Evolutionary conservation across 768 basidiomycete species (phyloP).

Genomic region (Strobilomyces confusus): DNA sequence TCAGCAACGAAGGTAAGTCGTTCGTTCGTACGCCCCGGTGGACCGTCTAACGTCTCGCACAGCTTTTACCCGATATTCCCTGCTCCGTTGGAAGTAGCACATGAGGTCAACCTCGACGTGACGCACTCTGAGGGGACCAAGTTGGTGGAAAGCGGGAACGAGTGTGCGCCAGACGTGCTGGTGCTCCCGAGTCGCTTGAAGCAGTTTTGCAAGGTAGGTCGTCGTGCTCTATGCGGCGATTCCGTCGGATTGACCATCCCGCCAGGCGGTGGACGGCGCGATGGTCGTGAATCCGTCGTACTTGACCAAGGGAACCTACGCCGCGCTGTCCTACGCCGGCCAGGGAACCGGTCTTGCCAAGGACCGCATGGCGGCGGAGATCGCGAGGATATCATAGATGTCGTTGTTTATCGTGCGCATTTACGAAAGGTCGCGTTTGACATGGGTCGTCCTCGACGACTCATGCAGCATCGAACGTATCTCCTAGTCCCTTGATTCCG

Average conservation of each 20-base stretch:
- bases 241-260: neutral
- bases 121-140: slow-evolving; percentile 61
- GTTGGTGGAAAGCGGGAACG: slow-evolving; percentile 32
- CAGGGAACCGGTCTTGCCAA: slow-evolving; percentile 22
- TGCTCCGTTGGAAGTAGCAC: slow-evolving; percentile 63
- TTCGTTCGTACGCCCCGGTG: neutral
- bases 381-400: slow-evolving; percentile 25
- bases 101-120: slow-evolving; percentile 88
- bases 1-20: slow-evolving; percentile 74
- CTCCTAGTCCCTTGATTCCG: slow-evolving; percentile 17
- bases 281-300: slow-evolving; percentile 84
- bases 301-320: slow-evolving; percentile 58
- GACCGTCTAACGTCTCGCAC: slow-evolving; percentile 1
- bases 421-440: neutral
- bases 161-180: slow-evolving; percentile 73
- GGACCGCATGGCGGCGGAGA: slow-evolving; percentile 28
- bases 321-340: slow-evolving; percentile 37
- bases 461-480: slow-evolving; percentile 11
- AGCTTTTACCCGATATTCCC: slow-evolving; percentile 98
- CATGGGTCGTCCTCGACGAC: too few relatives aligned
- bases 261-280: slow-evolving; percentile 72
- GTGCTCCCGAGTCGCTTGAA: slow-evolving; percentile 86
- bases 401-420: neutral
- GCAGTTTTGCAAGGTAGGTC: slow-evolving; percentile 80
- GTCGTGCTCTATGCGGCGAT: neutral